Conservation (phyloP, 2,329 filamentous ascomycete genomes). For the Myriosclerotinia scirpicola region DNA sequence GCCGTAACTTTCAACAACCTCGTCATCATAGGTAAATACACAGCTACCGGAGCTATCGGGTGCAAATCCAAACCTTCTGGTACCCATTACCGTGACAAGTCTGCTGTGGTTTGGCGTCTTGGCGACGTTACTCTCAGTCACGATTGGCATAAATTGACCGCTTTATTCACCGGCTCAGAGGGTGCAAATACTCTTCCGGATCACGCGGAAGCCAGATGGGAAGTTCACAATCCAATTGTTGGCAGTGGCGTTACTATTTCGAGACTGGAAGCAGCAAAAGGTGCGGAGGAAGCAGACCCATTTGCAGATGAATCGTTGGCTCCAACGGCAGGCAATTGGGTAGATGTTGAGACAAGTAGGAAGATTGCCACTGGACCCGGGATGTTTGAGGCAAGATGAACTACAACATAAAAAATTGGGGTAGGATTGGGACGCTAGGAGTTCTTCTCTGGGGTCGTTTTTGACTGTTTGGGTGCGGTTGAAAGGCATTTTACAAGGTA, state of each 20-base stretch:
- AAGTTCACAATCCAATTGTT: constrained; percentile 51
- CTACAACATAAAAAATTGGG: background rate
- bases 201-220: constrained; percentile 80
- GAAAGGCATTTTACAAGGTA: constrained; percentile 1
- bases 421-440: background rate
- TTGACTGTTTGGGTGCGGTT: background rate
- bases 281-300: constrained; percentile 56
- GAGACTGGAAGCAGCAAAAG: constrained; percentile 52
- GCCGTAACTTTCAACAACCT: constrained; percentile 70
- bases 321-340: constrained; percentile 55
- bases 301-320: constrained; percentile 63
- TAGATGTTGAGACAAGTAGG: constrained; percentile 61
- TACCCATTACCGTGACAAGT: constrained; percentile 76
- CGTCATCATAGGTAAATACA: constrained; percentile 69
- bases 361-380: constrained; percentile 65
- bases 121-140: constrained; percentile 66
- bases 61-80: constrained; percentile 78
- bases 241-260: constrained; percentile 68
- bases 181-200: constrained; percentile 69
- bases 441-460: background rate
- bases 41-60: constrained; percentile 61
- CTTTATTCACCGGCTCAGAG: constrained; percentile 73
- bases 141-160: constrained; percentile 72
- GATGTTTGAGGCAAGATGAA: constrained; percentile 59
- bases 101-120: constrained; percentile 77